Percentiles rank a stretch among this genome's conserved stretches.
phyloP scores from a whole-genome alignment of 73 alveolate species.

The Diophrys appendiculata region DNA sequence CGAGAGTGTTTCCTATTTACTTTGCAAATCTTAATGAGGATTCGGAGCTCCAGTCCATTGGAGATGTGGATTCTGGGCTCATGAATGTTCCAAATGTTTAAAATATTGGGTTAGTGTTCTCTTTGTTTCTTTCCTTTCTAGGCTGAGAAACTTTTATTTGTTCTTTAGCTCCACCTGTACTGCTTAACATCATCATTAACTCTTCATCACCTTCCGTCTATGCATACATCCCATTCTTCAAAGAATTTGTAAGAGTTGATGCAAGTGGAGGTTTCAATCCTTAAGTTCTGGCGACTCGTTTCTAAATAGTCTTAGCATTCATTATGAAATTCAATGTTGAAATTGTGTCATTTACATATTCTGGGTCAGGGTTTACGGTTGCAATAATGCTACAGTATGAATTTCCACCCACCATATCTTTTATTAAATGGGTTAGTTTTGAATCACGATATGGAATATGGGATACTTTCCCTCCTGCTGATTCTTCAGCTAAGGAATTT shows the following conservation, averaged over 20 bases:
- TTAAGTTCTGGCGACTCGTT: neutral
- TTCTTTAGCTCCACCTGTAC: no score
- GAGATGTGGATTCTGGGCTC: no score
- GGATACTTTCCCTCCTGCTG: constrained; percentile 15
- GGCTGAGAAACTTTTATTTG: no score
- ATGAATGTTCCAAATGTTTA: neutral
- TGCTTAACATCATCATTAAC: no score
- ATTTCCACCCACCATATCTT: constrained; percentile 54
- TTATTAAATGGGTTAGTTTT: constrained; percentile 54
- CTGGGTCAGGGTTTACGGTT: neutral
- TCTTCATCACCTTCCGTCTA: no score
- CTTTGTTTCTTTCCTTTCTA: no score
- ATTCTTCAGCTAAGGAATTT: neutral
- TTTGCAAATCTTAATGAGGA: no score
- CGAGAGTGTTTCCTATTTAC: no score
- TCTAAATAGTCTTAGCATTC: neutral
- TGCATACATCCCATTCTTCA: no score
- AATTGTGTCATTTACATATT: neutral
- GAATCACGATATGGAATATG: constrained; percentile 66
- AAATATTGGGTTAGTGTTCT: neutral
- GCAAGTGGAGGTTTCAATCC: no score
- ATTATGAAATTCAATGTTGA: neutral
- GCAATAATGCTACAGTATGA: constrained; percentile 31
- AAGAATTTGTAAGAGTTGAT: no score
- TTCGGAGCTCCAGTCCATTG: no score